phyloP scores from a whole-genome alignment of 2,329 filamentous ascomycete species.

The Arachnomyces sp. region DNA sequence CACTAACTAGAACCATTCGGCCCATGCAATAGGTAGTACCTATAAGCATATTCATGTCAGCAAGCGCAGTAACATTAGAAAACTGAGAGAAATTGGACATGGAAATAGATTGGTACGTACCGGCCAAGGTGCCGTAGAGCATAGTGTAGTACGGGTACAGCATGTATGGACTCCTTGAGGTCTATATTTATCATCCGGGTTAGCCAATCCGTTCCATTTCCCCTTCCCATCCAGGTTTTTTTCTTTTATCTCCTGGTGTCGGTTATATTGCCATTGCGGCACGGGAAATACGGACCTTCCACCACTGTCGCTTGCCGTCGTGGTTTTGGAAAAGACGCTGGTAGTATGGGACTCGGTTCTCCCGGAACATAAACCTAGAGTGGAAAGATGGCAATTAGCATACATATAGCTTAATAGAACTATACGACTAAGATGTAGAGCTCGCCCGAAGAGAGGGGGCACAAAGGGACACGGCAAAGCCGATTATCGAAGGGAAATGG shows the following conservation, averaged over 20 bases:
- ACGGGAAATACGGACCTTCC: slow-evolving; percentile 50
- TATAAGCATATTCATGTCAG: slow-evolving; percentile 9
- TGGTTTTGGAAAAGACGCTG: slow-evolving; percentile 60
- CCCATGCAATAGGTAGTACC: slow-evolving; percentile 36
- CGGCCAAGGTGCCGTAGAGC: slow-evolving; percentile 41
- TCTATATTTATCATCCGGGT: slow-evolving; percentile 27
- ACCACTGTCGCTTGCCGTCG: slow-evolving; percentile 60
- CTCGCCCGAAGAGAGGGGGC: no score
- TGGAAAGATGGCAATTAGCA: slow-evolving; percentile 14
- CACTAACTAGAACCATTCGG: slow-evolving; percentile 38
- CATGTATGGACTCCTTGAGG: slow-evolving; percentile 49
- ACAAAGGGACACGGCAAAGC: no score
- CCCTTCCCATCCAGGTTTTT: slow-evolving; percentile 1
- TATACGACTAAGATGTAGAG: no score
- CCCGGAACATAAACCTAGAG: slow-evolving; percentile 50
- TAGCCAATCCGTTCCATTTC: not conserved
- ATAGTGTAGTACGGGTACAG: slow-evolving; percentile 55
- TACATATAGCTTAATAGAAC: not conserved
- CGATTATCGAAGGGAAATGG: not conserved
- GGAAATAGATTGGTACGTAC: slow-evolving; percentile 29
- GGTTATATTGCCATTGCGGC: not conserved
- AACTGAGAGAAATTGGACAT: slow-evolving; percentile 7
- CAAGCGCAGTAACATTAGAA: slow-evolving; percentile 4
- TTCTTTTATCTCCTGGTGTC: no score
- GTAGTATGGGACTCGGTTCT: slow-evolving; percentile 61